Percentiles rank a stretch among this genome's conserved stretches.
Evolutionary conservation across 192 early-diverging fungal genomes (phyloP).

Genomic region (Geosiphon pyriformis): DNA sequence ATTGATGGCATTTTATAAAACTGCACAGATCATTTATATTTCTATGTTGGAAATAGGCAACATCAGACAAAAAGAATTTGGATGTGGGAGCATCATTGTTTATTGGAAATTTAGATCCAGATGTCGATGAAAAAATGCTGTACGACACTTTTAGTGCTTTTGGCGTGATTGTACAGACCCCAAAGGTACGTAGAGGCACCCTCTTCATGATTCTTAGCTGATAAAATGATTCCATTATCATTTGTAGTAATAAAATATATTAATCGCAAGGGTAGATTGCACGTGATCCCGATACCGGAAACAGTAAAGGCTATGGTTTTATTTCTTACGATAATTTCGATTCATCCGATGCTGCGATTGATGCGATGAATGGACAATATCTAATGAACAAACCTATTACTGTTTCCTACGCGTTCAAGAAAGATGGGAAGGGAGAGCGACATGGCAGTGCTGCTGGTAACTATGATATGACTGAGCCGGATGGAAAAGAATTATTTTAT

Average conservation of each 20-base stretch:
- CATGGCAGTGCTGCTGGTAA: constrained; percentile 90
- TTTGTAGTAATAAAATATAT: too few relatives aligned
- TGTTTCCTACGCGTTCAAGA: constrained; percentile 93
- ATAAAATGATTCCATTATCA: too few relatives aligned
- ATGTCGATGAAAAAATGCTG: constrained; percentile 85
- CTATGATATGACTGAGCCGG: background rate
- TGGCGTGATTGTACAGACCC: constrained; percentile 82
- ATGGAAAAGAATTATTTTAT: background rate
- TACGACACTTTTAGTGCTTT: constrained; percentile 95
- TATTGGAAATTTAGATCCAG: constrained; percentile 92
- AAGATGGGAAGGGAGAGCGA: constrained; percentile 95
- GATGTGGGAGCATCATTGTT: constrained; percentile 97
- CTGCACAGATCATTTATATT: too few relatives aligned
- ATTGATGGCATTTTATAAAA: too few relatives aligned
- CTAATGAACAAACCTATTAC: constrained; percentile 89
- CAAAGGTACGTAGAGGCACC: constrained; percentile 51
- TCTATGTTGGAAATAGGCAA: constrained; percentile 42
- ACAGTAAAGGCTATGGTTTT: constrained; percentile 91
- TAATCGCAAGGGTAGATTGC: constrained; percentile 46
- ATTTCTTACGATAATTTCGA: constrained; percentile 91
- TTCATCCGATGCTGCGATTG: constrained; percentile 91
- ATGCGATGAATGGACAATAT: constrained; percentile 97
- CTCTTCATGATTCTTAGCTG: too few relatives aligned
- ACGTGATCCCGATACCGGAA: constrained; percentile 78
- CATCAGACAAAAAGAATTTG: constrained; percentile 72